Evolutionary conservation across 2,329 filamentous ascomycete species (phyloP).

Genomic region (Botryotinia globosa): DNA sequence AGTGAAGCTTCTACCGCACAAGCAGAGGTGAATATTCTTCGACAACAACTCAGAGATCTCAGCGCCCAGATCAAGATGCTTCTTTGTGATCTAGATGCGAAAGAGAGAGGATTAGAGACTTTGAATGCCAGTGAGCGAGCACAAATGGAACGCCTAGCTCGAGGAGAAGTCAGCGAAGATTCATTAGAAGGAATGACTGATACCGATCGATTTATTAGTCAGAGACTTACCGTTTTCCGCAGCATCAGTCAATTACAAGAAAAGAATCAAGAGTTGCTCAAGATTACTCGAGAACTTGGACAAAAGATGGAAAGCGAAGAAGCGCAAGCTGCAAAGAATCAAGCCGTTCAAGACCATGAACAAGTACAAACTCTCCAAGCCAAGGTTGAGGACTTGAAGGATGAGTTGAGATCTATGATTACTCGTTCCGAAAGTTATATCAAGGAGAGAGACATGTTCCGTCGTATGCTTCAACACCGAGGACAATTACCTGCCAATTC

Average conservation of each 20-base stretch:
- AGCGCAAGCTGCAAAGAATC: conserved; percentile 63
- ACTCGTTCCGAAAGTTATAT: conserved; percentile 89
- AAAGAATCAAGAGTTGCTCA: conserved; percentile 82
- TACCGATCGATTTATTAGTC: conserved; percentile 84
- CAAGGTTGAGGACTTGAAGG: conserved; percentile 73
- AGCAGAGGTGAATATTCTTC: conserved; percentile 73
- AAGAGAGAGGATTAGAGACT: conserved; percentile 73
- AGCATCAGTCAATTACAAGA: conserved; percentile 79
- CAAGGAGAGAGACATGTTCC: conserved; percentile 96
- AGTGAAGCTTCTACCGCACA: conserved; percentile 62
- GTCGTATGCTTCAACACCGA: conserved; percentile 82
- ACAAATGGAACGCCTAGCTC: conserved; percentile 74
- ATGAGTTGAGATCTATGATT: conserved; percentile 79
- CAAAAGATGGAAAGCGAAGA: conserved; percentile 91
- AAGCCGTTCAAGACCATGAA: conserved; percentile 62
- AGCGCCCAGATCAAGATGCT: conserved; percentile 89
- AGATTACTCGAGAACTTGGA: conserved; percentile 78
- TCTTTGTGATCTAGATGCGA: conserved; percentile 79
- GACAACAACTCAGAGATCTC: conserved; percentile 83
- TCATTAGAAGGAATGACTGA: conserved; percentile 72
- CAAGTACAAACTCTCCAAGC: conserved; percentile 72
- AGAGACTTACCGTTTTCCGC: conserved; percentile 86
- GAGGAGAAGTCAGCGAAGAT: conserved; percentile 70
- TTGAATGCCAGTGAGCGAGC: conserved; percentile 69
- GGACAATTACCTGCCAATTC: conserved; percentile 56